Evolutionary conservation across 2,329 filamentous ascomycete genomes (phyloP), one percentile per base, ranked within the genome.

Genomic region (Thielaviopsis cerberus): DNA sequence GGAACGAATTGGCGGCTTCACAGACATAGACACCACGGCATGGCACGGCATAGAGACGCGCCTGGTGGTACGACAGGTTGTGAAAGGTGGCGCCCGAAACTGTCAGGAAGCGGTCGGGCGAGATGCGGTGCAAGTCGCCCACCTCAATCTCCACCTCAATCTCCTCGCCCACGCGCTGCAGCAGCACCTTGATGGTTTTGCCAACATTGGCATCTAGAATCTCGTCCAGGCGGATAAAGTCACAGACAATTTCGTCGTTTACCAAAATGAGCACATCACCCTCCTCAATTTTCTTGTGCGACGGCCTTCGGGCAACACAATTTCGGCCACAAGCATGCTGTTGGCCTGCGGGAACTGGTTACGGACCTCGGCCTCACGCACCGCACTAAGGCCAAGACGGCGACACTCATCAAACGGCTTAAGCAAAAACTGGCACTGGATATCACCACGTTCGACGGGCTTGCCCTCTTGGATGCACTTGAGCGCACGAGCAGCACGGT

Each of bases 381-480:
- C 79, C 0, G 89, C 77, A 1, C 81, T 88, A 61, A 98, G 75
- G 7, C 92, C 92, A 11, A 98, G 75, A 61, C 92, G 80, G 57
- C 91, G 83, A 69, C 92, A 97, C 69, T 98, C 94, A 65, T 98
- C 94, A 65, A 98, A 98, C 0, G 92, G 88, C 70, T 97, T 97
- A 62, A 98, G 79, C 57, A 97, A 78, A 78, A 94, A 98, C 69
- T 98, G 92, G 62, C 88, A 94, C 71, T 98, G 92, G 54, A 98
- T 94, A n/a, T 92, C 94, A 53, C 92, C 92, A 64, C 92, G 80
- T n/a, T 84, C 82, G 56, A 98, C 83, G 1, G 79, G 79, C 64
- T 83, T 79, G 34, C 81, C 83, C 63, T 83, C 76, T 67, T 86
- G 88, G 58, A 98, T 84, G 66, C 89, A 94, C 67, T 88, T 79